phyloP scores from a whole-genome alignment of 106 monocot genomes.

The Acorus calamus region DNA sequence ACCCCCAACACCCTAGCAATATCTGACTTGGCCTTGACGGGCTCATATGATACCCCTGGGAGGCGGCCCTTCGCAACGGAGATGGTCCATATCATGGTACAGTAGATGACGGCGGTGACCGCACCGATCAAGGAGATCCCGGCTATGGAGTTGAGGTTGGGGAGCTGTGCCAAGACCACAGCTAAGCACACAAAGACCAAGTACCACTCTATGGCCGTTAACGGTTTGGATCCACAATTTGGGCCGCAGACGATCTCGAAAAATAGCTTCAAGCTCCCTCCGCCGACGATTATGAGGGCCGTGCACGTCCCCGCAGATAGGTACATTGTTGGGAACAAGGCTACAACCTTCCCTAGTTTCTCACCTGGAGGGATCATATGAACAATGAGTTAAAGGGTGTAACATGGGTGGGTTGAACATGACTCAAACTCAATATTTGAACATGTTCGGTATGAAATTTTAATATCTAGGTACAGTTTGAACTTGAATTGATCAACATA shows the following conservation, averaged over 20 bases:
- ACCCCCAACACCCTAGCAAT: slow-evolving; percentile 22
- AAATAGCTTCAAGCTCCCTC: slow-evolving; percentile 80
- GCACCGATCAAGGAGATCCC: slow-evolving; percentile 74
- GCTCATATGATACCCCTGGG: slow-evolving; percentile 35
- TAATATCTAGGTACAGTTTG: no score
- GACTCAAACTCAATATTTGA: no score
- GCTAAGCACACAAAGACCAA: slow-evolving; percentile 77
- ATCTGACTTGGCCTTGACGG: slow-evolving; percentile 9
- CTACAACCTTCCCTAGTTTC: slow-evolving; percentile 47
- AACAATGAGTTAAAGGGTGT: no score
- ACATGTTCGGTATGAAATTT: no score
- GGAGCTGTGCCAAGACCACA: slow-evolving; percentile 61
- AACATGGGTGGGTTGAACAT: no score
- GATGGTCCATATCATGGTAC: slow-evolving; percentile 70
- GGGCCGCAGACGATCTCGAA: slow-evolving; percentile 53
- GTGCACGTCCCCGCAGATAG: slow-evolving; percentile 85
- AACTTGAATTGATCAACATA: no score
- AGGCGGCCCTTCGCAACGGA: slow-evolving; percentile 52
- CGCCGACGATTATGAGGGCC: slow-evolving; percentile 66
- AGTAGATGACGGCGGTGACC: slow-evolving; percentile 60
- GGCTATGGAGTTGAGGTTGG: slow-evolving; percentile 94
- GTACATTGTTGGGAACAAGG: slow-evolving; percentile 66
- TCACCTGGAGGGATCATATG: slow-evolving; percentile 21
- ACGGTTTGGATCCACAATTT: slow-evolving; percentile 30
- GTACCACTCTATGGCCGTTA: slow-evolving; percentile 79